Base-by-base conservation (phyloP, 2,329 filamentous ascomycete genomes). In the Didymosphaeria variabile region DNA sequence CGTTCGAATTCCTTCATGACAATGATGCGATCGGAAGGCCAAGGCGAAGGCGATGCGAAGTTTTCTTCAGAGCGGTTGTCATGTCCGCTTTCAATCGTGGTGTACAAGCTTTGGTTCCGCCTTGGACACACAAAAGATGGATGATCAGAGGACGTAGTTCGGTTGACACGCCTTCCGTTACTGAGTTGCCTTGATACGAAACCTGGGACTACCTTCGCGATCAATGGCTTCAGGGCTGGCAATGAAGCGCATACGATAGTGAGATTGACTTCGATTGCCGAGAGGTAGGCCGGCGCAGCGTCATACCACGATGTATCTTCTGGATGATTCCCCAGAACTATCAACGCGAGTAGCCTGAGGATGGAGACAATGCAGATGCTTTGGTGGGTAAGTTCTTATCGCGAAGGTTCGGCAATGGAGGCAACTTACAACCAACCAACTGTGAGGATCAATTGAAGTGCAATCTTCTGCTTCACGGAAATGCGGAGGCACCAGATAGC, bases 161-260 rank as follows among this genome's bases (percentile, higher is more conserved):
- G 13, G 2, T 13, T 38, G 12, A 17, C 13, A 12, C 13, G 36
- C 13, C 36, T 38, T 38, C 10, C 2, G 17, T 15, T 15, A 17
- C 12, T 38, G 12, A 38, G 10, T 15, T 15, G 36, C 5, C 12
- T 13, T 15, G 17, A 6, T 12, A 15, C 64, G 53, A 73, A 72
- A 7, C 52, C 61, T 13, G 71, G 71, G 31, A 71, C 57, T 26
- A 72, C 58, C 12, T 45, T 67, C 52, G 70, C 65, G 17, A 74
- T 31, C 10, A 76, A 59, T 0, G 72, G 72, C 53, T 73, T 75
- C 7, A 76, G 68, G 7, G 72, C 69, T 0, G 73, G 73, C 8
- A 69, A 60, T 2, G 67, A 75, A 23, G 75, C 75, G 61, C 75
- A 77, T 0, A 77, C 68, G 34, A 77, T 75, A 8, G 65, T 68